Evolutionary conservation across 1,284 basidiomycete species (phyloP).

Genomic region (Veloboletus limbatus): DNA sequence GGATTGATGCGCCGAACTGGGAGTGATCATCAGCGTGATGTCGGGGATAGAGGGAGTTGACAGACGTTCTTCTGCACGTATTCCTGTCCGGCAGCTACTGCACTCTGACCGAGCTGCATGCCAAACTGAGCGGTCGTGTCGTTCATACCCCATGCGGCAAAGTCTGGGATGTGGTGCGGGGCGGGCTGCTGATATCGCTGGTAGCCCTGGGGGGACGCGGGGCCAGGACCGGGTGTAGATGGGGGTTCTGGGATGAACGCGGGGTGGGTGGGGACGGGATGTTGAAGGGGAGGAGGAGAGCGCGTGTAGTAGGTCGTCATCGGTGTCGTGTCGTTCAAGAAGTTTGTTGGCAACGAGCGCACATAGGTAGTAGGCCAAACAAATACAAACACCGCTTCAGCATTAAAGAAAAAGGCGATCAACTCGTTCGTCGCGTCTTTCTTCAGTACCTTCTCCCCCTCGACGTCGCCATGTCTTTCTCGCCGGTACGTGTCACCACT

Average conservation of each 20-base stretch:
- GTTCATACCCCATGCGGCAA: constrained; percentile 81
- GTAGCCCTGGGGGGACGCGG: constrained; percentile 66
- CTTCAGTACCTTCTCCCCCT: constrained; percentile 12
- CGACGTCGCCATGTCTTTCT: constrained; percentile 41
- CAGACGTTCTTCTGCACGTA: constrained; percentile 93
- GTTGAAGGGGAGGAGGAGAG: constrained; percentile 81
- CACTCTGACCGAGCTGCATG: constrained; percentile 92
- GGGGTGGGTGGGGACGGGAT: constrained; percentile 88
- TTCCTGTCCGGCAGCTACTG: constrained; percentile 91
- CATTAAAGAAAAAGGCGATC: constrained; percentile 24
- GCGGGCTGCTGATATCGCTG: constrained; percentile 56
- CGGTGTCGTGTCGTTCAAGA: not conserved
- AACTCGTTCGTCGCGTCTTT: not conserved
- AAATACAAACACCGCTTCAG: constrained; percentile 20
- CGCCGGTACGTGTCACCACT: constrained; percentile 55
- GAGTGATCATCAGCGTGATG: not conserved
- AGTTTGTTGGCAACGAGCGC: no score
- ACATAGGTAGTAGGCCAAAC: constrained; percentile 18
- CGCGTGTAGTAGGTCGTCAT: constrained; percentile 48
- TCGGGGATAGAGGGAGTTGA: constrained; percentile 12
- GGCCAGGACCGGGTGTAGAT: constrained; percentile 57
- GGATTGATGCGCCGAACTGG: constrained; percentile 79
- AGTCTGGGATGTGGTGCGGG: constrained; percentile 46
- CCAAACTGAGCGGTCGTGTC: constrained; percentile 95
- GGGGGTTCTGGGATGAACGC: constrained; percentile 89